A percentile compares a stretch with the other conserved stretches of the same genome.
phyloP scores from a whole-genome alignment of 2,329 filamentous ascomycete species.

The Paraphaeosphaeria minitans region DNA sequence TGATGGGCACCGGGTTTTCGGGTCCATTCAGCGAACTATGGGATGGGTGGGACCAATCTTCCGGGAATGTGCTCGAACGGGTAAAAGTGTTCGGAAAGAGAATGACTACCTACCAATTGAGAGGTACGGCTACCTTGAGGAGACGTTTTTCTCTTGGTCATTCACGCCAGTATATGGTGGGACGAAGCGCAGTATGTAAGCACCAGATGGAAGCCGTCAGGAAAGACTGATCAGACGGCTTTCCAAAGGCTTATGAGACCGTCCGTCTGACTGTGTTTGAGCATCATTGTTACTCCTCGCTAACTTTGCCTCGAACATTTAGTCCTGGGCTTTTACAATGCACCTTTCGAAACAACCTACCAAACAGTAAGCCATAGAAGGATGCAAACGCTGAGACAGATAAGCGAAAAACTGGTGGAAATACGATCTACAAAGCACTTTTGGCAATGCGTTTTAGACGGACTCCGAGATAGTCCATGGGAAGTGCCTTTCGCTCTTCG shows the following conservation, averaged over 20 bases:
- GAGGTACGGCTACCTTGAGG: conserved; percentile 36
- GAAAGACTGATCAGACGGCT: neutral
- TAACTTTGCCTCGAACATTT: neutral
- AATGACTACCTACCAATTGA: conserved; percentile 39
- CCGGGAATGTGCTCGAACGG: conserved; percentile 35
- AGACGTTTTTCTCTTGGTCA: conserved; percentile 52
- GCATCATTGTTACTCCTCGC: neutral
- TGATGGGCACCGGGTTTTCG: conserved; percentile 41
- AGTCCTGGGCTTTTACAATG: conserved; percentile 38
- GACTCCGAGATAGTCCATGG: conserved; percentile 48
- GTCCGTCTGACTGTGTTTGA: neutral
- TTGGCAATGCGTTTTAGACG: conserved; percentile 58
- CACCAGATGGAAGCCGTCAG: neutral
- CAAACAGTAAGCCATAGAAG: conserved; percentile 47
- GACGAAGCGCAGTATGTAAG: conserved; percentile 30
- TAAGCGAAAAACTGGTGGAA: conserved; percentile 44
- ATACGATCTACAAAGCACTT: conserved; percentile 45
- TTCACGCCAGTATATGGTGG: conserved; percentile 49
- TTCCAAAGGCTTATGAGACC: neutral
- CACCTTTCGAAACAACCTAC: conserved; percentile 46
- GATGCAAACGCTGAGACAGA: conserved; percentile 47
- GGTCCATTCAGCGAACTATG: conserved; percentile 49
- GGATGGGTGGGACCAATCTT: conserved; percentile 43
- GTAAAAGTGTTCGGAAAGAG: conserved; percentile 32
- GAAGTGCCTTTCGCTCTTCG: conserved; percentile 40